Evolutionary conservation across 2,329 filamentous ascomycete species (phyloP), one percentile per base, ranked within the genome.

Genomic region (Pyrenophora graminea): DNA sequence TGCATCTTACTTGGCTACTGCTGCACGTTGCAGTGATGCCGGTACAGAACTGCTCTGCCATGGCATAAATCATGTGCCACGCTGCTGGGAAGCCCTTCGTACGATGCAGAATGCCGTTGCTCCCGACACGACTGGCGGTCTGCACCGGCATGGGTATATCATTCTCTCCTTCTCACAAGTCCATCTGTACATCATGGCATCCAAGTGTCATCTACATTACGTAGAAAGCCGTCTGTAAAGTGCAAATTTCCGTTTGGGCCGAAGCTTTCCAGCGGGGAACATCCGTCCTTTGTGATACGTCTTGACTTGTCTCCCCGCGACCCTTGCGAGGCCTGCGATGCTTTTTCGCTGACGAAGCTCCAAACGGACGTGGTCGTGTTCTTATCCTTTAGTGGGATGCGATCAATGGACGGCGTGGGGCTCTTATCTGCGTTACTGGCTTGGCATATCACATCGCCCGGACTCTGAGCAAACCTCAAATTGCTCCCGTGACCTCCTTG

Each of bases 181-280:
- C 18, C 19, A 34, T 23, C 27, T 32, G 10, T 37, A 27, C 27
- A 34, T 27, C 12, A 48, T 34, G 15, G 27, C 43, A 27, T 47
- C 59, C 58, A 56, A 30, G 51, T 43, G 37, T 52, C 56, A 27
- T 63, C 56, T 25, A 68, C 38, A 36, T 64, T 62, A 36, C 51
- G 51, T 25, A 72, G 52, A 33, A 70, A 66, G n/a, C 53, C 45
- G 34, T 67, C 63, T 34, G 66, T 62, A 43, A 66, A 68, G n/a
- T 61, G 58, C 27, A 67, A 25, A 38, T 60, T 60, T 18, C 53
- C 52, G 37, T 58, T 62, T 8, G 54, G 53, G 19, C 59, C 62
- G 34, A 65, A 53, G 17, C 62, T 55, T 31, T 61, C 66, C 12
- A 68, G 42, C 30, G 61, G 53, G 5, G 62, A 56, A 17, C 66